Evolutionary conservation across 257 asterid species (phyloP).

Genomic region (Thymus mandschuricus): DNA sequence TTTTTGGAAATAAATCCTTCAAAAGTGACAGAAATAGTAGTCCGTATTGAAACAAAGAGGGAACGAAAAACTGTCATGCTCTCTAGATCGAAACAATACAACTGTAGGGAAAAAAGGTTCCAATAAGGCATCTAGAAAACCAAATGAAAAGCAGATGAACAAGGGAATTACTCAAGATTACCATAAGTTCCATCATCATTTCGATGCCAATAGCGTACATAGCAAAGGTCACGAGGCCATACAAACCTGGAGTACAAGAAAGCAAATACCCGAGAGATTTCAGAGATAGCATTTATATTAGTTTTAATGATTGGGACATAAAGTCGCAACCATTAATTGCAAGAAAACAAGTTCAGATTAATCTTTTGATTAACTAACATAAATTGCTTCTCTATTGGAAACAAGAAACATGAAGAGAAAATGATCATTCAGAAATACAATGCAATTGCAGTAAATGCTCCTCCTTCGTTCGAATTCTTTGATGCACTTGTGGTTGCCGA

Average conservation of each 20-base stretch:
- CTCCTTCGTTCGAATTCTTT: slow-evolving; percentile 20
- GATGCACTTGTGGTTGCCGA: slow-evolving; percentile 23
- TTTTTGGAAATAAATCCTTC: too few relatives aligned
- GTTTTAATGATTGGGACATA: slow-evolving; percentile 18
- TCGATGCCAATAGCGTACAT: slow-evolving; percentile 37
- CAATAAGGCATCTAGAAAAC: slow-evolving; percentile 12
- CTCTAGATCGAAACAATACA: slow-evolving; percentile 93
- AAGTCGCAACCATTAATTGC: slow-evolving; percentile 20
- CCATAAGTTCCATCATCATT: slow-evolving; percentile 99
- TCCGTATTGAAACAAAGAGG: too few relatives aligned
- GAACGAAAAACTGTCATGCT: slow-evolving; percentile 58
- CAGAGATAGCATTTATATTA: not conserved
- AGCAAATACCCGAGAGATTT: slow-evolving; percentile 18
- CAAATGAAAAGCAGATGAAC: slow-evolving; percentile 24
- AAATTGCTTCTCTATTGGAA: slow-evolving; percentile 18
- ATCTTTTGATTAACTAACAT: slow-evolving; percentile 13
- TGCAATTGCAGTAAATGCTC: not conserved
- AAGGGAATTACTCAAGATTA: slow-evolving; percentile 40
- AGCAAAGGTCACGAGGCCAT: slow-evolving; percentile 99
- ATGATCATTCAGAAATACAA: not conserved
- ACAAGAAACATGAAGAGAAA: slow-evolving; percentile 7
- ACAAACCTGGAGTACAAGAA: slow-evolving; percentile 60
- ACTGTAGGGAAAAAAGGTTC: slow-evolving; percentile 55
- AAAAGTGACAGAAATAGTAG: too few relatives aligned
- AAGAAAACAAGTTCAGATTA: slow-evolving; percentile 6